A percentile compares a stretch with the other conserved stretches of the same genome.
phyloP scores from a whole-genome alignment of 208 protist genomes.

The Leishmania guyanensis region DNA sequence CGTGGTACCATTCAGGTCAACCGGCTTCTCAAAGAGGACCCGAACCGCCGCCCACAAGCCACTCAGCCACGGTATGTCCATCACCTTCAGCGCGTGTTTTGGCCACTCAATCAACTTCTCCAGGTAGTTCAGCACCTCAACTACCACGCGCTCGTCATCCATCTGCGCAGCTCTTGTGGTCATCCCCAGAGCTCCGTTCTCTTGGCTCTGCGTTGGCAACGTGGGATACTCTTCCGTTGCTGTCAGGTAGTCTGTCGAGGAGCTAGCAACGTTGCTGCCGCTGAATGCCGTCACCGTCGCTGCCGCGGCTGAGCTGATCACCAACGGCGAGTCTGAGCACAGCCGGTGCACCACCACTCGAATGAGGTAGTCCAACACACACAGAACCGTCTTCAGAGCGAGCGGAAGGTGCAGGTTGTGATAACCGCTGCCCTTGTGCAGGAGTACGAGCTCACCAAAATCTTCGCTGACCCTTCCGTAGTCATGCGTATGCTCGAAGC shows the following conservation, averaged over 20 bases:
- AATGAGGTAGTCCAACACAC: conserved; percentile 44
- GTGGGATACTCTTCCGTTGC: background rate
- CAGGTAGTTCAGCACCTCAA: conserved; percentile 71
- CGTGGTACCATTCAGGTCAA: conserved; percentile 4
- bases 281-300: background rate
- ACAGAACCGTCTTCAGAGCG: conserved; percentile 49
- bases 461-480: conserved; percentile 55
- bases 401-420: conserved; percentile 38
- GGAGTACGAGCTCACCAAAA: conserved; percentile 36
- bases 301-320: background rate
- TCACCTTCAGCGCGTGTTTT: conserved; percentile 63
- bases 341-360: conserved; percentile 16
- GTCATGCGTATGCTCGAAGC: conserved; percentile 74
- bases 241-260: background rate
- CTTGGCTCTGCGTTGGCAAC: conserved; percentile 9
- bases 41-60: conserved; percentile 77
- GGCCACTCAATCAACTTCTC: conserved; percentile 80
- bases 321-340: background rate
- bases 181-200: conserved; percentile 2
- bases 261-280: background rate
- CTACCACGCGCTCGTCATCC: conserved; percentile 53
- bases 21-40: conserved; percentile 41
- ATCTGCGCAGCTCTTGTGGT: background rate
- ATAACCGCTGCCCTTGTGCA: conserved; percentile 32
- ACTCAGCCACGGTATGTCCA: conserved; percentile 73